Base-by-base conservation (phyloP, 768 basidiomycete genomes). In the Collybia sp. region DNA sequence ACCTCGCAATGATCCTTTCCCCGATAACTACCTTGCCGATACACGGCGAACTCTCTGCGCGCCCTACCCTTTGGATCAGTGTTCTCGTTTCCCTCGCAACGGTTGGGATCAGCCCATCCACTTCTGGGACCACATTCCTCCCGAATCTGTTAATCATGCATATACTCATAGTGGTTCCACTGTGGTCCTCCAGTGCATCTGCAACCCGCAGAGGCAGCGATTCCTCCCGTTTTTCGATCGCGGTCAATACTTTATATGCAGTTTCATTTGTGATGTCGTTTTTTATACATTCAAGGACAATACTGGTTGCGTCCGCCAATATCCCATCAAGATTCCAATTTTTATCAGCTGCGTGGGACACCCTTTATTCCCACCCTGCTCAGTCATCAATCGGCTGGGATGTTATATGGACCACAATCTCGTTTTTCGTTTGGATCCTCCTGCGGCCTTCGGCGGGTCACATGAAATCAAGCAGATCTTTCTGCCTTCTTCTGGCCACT, bases 321-420 rank as follows among this genome's bases (percentile, higher is more conserved):
- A 30, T 32, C 2, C 39, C 0, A 11, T 8, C n/a, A 30, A 30
- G 19, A 11, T 49, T 39, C 9, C 49, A 56, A 34, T 57, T 71
- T 40, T 53, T 64, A 12, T 16, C 25, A 2, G 57, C 51, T 11
- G 64, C 64, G 13, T 72, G 69, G 69, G 51, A 49, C 0, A 63
- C 62, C 17, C 66, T 81, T 8, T 58, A 74, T 44, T 62, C 67
- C 1, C 77, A 83, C 56, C 80, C 82, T 1, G 83, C 82, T 4
- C 80, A 82, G 57, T 69, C 77, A 1, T 80, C 77, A 10, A 82
- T 85, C 31, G 77, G 80, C 5, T 79, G 79, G 73, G 83, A 85
- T 43, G 72, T 82, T 9, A 55, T 84, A 6, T 83, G 81, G 79
- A 76, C 78, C 12, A 71, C 58, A 15, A 30, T 63, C 1, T 74